Base-by-base conservation (phyloP, 257 asterid genomes). In the Capsicum pubescens region DNA sequence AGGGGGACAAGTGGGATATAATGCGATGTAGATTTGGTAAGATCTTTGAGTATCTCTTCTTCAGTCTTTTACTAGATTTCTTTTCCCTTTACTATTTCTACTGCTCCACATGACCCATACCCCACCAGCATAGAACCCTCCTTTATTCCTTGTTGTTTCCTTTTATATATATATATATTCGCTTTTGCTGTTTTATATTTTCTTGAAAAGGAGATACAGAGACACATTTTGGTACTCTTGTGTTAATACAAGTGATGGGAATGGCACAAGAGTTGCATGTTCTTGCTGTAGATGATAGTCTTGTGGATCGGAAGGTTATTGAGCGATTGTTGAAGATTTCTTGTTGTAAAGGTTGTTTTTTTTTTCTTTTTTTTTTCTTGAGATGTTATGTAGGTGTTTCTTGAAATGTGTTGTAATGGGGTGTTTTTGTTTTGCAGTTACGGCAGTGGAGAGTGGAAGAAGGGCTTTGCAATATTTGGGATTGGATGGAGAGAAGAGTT, bases 401-500 rank as follows among this genome's bases (percentile, higher is more conserved):
- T 82, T 84, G 46, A 59, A 32, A 8, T 74, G 52, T 7, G 0
- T 61, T 46, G 48, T 17, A 35, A 58, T 78, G 82, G 50, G 52
- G 79, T 57, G 2, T 12, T 16, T 66, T 86, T 82, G 78, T 14
- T 67, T 66, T 89, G 84, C 92, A 95, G 99, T 94, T 71, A 95
- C 98, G 48, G 93, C 97, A 6, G 98, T 95, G 82, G 99, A 95
- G 77, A 95, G 99, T 88, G 98, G 97, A 78, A 90, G 86, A 17
- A 94, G 91, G 86, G 99, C 99, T 87, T 86, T 95, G 87, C 99
- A 93, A 90, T 93, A 86, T 91, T 71, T 95, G 90, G 99, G 98
- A 2, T 89, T 95, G 63, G 99, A 94, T 84, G 99, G 93, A 71
- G 98, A 94, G 57, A 89, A 83, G 84, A 86, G 84, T 86, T 85